Evolutionary conservation across 768 basidiomycete genomes (phyloP).

Genomic region (Serendipita sp.): DNA sequence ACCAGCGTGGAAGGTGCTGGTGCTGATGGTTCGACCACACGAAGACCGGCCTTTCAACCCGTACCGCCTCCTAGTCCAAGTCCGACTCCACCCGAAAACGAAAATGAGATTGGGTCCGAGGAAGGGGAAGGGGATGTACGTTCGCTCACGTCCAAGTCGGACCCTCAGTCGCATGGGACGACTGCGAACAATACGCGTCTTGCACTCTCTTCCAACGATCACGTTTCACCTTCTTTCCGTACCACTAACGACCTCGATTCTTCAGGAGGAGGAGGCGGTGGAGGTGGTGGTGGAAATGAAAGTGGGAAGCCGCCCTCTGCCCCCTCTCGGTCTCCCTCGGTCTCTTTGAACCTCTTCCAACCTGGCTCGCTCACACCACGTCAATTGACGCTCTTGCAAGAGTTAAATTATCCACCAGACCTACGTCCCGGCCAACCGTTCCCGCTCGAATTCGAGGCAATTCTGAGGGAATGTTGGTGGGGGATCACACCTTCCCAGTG

Average conservation of each 20-base stretch:
- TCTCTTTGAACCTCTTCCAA: background rate
- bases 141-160: background rate
- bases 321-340: background rate
- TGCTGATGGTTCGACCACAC: too few relatives aligned
- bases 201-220: too few relatives aligned
- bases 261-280: too few relatives aligned
- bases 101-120: background rate
- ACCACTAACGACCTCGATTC: too few relatives aligned
- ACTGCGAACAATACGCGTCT: too few relatives aligned
- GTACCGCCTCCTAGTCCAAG: background rate
- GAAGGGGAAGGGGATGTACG: background rate
- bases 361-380: background rate
- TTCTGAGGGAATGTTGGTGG: background rate
- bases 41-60: background rate
- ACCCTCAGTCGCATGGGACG: background rate
- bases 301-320: background rate
- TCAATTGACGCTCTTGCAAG: background rate
- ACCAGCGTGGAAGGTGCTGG: too few relatives aligned
- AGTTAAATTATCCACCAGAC: slow-evolving; percentile 41
- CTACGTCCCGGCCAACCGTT: slow-evolving; percentile 68
- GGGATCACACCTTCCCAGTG: background rate
- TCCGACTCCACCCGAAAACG: background rate
- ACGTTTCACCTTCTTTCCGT: too few relatives aligned
- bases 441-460: slow-evolving; percentile 32
- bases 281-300: too few relatives aligned